These are phyloP conservation scores for Haplosporangium sp. DNA, from an alignment of 371 early-diverging fungal genomes.

Conservation along the genomic window DNA sequence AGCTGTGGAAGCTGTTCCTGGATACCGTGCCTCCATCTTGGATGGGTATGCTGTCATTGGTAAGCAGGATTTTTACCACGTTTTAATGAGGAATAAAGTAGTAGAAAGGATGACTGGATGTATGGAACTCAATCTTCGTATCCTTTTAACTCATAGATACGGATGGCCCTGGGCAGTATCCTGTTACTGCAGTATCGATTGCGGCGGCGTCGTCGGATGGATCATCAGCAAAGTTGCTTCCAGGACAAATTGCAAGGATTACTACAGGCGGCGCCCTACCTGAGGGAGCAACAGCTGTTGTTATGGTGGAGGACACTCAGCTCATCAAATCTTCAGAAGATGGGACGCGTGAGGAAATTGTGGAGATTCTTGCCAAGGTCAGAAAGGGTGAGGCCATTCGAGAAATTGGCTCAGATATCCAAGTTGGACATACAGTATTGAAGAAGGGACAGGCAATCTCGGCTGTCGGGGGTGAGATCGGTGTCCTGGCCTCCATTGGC, in stretches of 20 bases:
- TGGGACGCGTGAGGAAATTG: slow-evolving; percentile 68
- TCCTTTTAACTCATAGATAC: slow-evolving; percentile 57
- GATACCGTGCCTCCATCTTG: slow-evolving; percentile 86
- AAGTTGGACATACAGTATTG: slow-evolving; percentile 66
- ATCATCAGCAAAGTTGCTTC: slow-evolving; percentile 43
- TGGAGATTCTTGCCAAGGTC: slow-evolving; percentile 63
- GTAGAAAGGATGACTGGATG: background rate
- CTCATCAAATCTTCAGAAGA: slow-evolving; percentile 67
- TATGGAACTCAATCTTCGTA: background rate
- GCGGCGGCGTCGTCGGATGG: slow-evolving; percentile 60
- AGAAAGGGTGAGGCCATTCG: slow-evolving; percentile 75
- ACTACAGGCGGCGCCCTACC: slow-evolving; percentile 93
- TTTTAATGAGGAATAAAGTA: background rate
- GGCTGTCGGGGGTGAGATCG: slow-evolving; percentile 83
- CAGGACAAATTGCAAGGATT: slow-evolving; percentile 79
- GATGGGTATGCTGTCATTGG: slow-evolving; percentile 94
- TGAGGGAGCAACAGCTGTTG: slow-evolving; percentile 84
- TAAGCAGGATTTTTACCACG: slow-evolving; percentile 32
- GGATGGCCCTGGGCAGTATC: slow-evolving; percentile 84
- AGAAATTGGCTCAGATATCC: slow-evolving; percentile 81
- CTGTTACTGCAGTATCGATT: slow-evolving; percentile 69
- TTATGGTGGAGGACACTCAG: slow-evolving; percentile 93
- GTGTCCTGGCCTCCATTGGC: slow-evolving; percentile 83
- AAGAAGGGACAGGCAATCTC: slow-evolving; percentile 70
- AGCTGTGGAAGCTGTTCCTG: slow-evolving; percentile 84